Conservation (phyloP, 2,329 filamentous ascomycete genomes). For the Fusarium brevicatenulatum region DNA sequence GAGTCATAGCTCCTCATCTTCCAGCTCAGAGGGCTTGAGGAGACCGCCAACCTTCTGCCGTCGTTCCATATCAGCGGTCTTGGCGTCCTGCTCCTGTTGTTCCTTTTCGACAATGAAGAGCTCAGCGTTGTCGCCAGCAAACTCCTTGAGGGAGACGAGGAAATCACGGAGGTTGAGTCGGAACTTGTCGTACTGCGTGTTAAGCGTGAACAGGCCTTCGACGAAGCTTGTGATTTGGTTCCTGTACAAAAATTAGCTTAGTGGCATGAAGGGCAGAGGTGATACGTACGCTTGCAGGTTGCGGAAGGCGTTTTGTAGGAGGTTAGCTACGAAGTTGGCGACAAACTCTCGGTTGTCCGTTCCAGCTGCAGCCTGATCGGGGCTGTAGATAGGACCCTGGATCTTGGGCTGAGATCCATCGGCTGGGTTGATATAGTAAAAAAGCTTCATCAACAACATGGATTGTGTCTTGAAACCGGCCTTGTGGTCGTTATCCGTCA, state of each 20-base stretch:
- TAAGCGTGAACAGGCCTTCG: slow-evolving; percentile 86
- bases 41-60: slow-evolving; percentile 95
- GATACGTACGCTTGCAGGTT: slow-evolving; percentile 85
- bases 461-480: slow-evolving; percentile 99
- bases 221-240: slow-evolving; percentile 91
- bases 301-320: slow-evolving; percentile 90
- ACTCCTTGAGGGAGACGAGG: slow-evolving; percentile 96
- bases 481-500: slow-evolving; percentile 98
- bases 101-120: slow-evolving; percentile 95
- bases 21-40: slow-evolving; percentile 96
- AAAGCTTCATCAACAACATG: slow-evolving; percentile 91
- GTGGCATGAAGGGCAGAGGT: not conserved
- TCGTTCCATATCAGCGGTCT: slow-evolving; percentile 88
- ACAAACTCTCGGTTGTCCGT: slow-evolving; percentile 93
- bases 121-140: slow-evolving; percentile 93
- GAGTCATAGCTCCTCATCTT: slow-evolving; percentile 91
- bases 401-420: slow-evolving; percentile 81
- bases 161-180: slow-evolving; percentile 96
- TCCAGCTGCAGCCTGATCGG: slow-evolving; percentile 83
- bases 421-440: slow-evolving; percentile 87
- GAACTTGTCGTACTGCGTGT: slow-evolving; percentile 92
- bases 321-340: slow-evolving; percentile 83
- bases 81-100: slow-evolving; percentile 85
- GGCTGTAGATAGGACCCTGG: slow-evolving; percentile 87
- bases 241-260: slow-evolving; percentile 60